Base-by-base conservation (phyloP, 78 protist genomes). In the Bodo saltans region DNA sequence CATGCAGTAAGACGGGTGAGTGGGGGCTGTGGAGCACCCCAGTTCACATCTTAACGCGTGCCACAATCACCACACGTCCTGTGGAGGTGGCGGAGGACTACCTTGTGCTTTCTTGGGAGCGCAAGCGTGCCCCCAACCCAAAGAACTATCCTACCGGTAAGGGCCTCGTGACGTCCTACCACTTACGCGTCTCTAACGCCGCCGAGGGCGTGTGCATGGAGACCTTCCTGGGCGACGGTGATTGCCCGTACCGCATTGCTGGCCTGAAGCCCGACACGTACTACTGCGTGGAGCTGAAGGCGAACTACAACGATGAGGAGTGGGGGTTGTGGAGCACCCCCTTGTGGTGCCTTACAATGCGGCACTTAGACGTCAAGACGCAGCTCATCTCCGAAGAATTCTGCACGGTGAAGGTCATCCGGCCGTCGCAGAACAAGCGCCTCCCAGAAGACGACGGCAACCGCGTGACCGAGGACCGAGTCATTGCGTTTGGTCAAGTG, bases 261-360 rank as follows among this genome's bases (percentile, higher is more conserved):
- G 69, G 25, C 17, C 81, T 76, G n/a, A 26, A 29, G 39, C 67
- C 81, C 25, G 60, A 76, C 69, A 76, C 26, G 68, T 67, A 3
- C 67, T 76, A 76, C 81, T 3, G 81, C 11, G 53, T 76, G 69
- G 81, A 30, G 4, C 3, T 76, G 41, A 76, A 76, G 25, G 81
- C 81, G 34, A 76, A 76, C 53, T 76, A 76, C 69, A 76, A 39
- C 69, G 81, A 76, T 38, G 81, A 76, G n/a, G 79, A 74, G 79
- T 76, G 81, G 81, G 81, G 81, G 32, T 3, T 76, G 35, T 76
- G 81, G 81, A 30, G 42, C 2, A 32, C 17, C 28, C 81, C 81
- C 27, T 4, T 37, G 53, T 8, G 33, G 37, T 76, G 81, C 52
- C 81, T 4, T 29, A 76, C 81, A 25, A 68, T 76, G 68, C 4